These are phyloP conservation scores for Xylaria acuta DNA, from an alignment of 495 filamentous ascomycete genomes.

Conservation along the genomic window DNA sequence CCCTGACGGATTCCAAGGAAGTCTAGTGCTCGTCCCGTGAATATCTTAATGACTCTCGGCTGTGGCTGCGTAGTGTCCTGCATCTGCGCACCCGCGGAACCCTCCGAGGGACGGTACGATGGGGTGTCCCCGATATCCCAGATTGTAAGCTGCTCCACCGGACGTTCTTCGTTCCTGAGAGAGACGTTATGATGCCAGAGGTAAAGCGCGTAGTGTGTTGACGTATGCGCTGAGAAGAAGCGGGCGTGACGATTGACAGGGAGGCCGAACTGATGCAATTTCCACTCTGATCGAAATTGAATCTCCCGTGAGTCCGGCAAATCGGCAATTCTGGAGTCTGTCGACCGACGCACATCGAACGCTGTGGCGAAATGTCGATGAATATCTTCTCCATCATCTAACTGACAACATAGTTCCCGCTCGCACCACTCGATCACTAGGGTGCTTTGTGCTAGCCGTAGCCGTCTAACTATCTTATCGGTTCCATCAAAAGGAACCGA, in stretches of 20 bases:
- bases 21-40: slow-evolving; percentile 62
- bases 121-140: slow-evolving; percentile 70
- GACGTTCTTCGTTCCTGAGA: slow-evolving; percentile 63
- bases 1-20: slow-evolving; percentile 66
- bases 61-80: slow-evolving; percentile 34
- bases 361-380: slow-evolving; percentile 71
- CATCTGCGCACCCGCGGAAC: slow-evolving; percentile 55
- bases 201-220: slow-evolving; percentile 70
- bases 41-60: slow-evolving; percentile 61
- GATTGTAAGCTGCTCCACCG: slow-evolving; percentile 67
- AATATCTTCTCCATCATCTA: slow-evolving; percentile 63
- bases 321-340: neutral
- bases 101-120: slow-evolving; percentile 57
- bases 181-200: slow-evolving; percentile 70
- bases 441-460: slow-evolving; percentile 62
- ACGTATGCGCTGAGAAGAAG: slow-evolving; percentile 69
- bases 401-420: slow-evolving; percentile 60
- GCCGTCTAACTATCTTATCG: slow-evolving; percentile 62
- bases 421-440: slow-evolving; percentile 74
- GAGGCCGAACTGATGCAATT: slow-evolving; percentile 67
- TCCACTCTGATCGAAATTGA: slow-evolving; percentile 69
- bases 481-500: slow-evolving; percentile 62
- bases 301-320: slow-evolving; percentile 50
- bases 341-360: slow-evolving; percentile 57
- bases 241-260: slow-evolving; percentile 65